Evolutionary conservation across 2,329 filamentous ascomycete species (phyloP), one percentile per base, ranked within the genome.

Genomic region (Ascochyta rabiei): DNA sequence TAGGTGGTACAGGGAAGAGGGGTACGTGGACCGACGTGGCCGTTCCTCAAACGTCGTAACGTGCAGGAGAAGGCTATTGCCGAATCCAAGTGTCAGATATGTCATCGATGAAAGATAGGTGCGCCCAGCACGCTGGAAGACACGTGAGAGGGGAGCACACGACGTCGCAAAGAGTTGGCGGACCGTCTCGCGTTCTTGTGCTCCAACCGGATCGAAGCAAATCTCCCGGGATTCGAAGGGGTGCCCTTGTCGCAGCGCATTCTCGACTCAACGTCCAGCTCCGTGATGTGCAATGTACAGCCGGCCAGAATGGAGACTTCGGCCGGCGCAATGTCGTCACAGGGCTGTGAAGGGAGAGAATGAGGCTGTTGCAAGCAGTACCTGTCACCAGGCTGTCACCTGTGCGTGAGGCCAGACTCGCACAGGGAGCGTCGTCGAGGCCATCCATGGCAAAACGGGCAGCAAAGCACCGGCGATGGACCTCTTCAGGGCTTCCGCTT

Each of bases 21-120:
- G 49, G 51, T 56, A 28, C 33, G 3, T 33, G n/a, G 16, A 26
- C 45, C 26, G 45, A 71, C 69, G 65, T 70, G 68, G 63, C 65
- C 57, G 59, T 56, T 63, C 55, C 64, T 63, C 59, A 67, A 64
- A 66, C 54, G 67, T 60, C 45, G 46, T 50, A 51, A 39, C 35
- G 28, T 44, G 45, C 28, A 40, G 40, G 26, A 37, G 12, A 19
- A 53, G 34, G 50, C 44, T 39, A 48, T 26, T 39, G 26, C 45
- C 43, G 38, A 31, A 49, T 52, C 53, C 56, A 52, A 60, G 55
- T 57, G 52, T 49, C 41, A 54, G 41, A 54, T 46, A 49, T 54
- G 52, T 54, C 52, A 54, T 54, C 46, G 35, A 54, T 46, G 26
- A 49, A 48, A 30, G 28, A 42, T 39, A 34, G 35, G 19, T 47